A percentile compares a stretch with the other conserved stretches of the same genome.
Conservation (phyloP, 1,139 yeast genomes). For the Yamadazyma epiphylla region DNA sequence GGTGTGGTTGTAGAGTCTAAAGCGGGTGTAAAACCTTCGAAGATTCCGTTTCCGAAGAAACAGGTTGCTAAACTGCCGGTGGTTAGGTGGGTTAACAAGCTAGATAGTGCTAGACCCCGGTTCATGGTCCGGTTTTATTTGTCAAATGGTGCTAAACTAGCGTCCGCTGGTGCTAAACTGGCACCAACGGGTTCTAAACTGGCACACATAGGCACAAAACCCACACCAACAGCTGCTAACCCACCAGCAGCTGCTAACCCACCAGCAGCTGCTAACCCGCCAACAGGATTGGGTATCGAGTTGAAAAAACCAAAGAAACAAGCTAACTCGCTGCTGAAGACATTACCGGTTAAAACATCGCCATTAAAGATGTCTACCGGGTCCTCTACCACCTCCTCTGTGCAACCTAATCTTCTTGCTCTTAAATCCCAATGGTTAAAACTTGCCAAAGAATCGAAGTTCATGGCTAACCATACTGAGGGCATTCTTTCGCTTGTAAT, state of each 20-base stretch:
- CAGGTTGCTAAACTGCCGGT: too few species aligned
- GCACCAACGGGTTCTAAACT: neutral
- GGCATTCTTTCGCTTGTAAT: conserved; percentile 22
- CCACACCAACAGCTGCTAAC: too few species aligned
- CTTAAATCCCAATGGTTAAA: conserved; percentile 19
- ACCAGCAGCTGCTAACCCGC: neutral
- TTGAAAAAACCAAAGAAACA: too few species aligned
- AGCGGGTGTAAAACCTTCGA: neutral
- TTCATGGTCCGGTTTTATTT: conserved; percentile 8
- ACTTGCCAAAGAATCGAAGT: conserved; percentile 24
- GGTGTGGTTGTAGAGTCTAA: neutral
- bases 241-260: neutral
- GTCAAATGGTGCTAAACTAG: neutral
- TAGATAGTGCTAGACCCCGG: conserved; percentile 15
- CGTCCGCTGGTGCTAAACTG: neutral
- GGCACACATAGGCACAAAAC: too few species aligned
- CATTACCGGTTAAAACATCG: neutral
- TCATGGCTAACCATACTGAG: conserved; percentile 20
- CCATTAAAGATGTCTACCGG: neutral
- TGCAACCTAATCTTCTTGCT: neutral
- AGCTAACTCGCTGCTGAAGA: neutral
- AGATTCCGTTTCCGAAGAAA: too few species aligned
- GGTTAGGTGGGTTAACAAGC: conserved; percentile 33
- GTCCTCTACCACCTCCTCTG: too few species aligned
- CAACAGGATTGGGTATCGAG: neutral